Conservation (phyloP, 1,139 yeast species). For the Hyphopichia burtonii region DNA sequence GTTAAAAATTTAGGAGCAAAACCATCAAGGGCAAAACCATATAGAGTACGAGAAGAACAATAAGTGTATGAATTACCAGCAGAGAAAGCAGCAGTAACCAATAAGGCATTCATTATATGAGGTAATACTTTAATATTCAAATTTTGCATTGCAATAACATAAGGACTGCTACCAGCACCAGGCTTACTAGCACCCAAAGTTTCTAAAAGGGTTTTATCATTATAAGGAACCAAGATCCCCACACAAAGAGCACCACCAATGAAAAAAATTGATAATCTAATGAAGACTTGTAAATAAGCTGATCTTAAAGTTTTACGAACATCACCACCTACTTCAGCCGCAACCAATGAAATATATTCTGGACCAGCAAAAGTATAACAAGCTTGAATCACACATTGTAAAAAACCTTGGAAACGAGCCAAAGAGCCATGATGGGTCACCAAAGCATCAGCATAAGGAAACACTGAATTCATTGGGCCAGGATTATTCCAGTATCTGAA, state of each 20-base stretch:
- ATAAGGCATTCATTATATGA: constrained; percentile 59
- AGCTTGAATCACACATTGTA: constrained; percentile 17
- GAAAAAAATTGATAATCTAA: constrained; percentile 12
- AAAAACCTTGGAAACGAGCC: constrained; percentile 19
- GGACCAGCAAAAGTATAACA: constrained; percentile 22
- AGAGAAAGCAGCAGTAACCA: constrained; percentile 63
- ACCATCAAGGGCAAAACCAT: constrained; percentile 60
- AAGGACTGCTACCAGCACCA: constrained; percentile 22
- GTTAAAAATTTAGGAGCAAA: constrained; percentile 50
- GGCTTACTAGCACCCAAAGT: constrained; percentile 13
- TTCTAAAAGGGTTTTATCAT: constrained; percentile 9
- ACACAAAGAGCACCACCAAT: constrained; percentile 14
- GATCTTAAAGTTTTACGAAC: constrained; percentile 13
- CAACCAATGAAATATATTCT: constrained; percentile 17
- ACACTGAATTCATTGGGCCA: constrained; percentile 12
- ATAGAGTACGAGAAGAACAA: constrained; percentile 56
- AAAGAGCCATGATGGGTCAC: constrained; percentile 15
- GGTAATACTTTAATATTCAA: constrained; percentile 46
- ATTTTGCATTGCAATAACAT: constrained; percentile 22
- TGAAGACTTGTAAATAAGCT: constrained; percentile 14
- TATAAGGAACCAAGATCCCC: constrained; percentile 13
- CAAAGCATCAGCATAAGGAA: not conserved
- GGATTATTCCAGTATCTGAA: constrained; percentile 23
- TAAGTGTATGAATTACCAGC: constrained; percentile 74
- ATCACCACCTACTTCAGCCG: constrained; percentile 12